A percentile compares a stretch with the other conserved stretches of the same genome.
Evolutionary conservation across 192 early-diverging fungal species (phyloP).

Genomic region (Coemansia sp.): DNA sequence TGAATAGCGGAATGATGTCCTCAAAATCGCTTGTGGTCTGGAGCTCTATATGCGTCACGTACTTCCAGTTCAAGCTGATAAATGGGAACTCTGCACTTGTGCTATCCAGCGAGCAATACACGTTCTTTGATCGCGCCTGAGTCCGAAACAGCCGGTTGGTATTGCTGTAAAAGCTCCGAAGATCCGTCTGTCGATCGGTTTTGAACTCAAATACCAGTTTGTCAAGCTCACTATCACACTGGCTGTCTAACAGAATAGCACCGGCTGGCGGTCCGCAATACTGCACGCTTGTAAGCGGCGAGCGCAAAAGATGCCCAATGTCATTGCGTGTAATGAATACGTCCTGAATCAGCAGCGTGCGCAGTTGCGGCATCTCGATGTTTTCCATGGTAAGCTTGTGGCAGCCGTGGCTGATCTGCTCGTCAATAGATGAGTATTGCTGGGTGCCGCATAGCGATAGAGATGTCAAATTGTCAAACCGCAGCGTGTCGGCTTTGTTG

Average conservation of each 20-base stretch:
- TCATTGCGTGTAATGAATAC: neutral
- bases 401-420: neutral
- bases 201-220: slow-evolving; percentile 4
- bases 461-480: slow-evolving; percentile 1
- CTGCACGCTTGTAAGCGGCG: neutral
- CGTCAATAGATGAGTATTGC: neutral
- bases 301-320: neutral
- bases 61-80: neutral
- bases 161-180: no score
- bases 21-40: neutral
- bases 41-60: slow-evolving; percentile 2
- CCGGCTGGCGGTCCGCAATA: neutral
- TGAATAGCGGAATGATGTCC: neutral
- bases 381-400: neutral
- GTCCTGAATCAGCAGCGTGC: neutral
- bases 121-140: neutral
- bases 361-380: neutral
- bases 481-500: neutral
- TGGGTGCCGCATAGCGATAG: neutral
- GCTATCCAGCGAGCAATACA: slow-evolving; percentile 5
- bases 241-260: neutral
- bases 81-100: neutral
- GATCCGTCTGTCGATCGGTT: no score
- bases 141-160: slow-evolving; percentile 1
- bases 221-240: no score